phyloP scores from a whole-genome alignment of 2,329 filamentous ascomycete species.

The Pseudopyricularia cyperi region DNA sequence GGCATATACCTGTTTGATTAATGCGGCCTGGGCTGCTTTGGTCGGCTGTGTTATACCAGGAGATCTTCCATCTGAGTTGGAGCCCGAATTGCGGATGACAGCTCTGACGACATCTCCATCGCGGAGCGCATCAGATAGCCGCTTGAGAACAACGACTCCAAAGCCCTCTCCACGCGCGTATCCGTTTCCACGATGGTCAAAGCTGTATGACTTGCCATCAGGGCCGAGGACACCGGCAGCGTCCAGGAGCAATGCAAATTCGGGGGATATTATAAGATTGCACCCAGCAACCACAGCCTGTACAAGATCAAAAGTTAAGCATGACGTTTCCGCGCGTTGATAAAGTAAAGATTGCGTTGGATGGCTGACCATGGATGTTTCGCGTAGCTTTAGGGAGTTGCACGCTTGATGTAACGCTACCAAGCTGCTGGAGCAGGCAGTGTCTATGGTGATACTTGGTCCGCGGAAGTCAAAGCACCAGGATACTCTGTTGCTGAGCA shows the following conservation, averaged over 20 bases:
- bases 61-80: slow-evolving; percentile 17
- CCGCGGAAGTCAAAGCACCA: slow-evolving; percentile 22
- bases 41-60: slow-evolving; percentile 17
- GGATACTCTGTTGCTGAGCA: slow-evolving; percentile 21
- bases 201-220: slow-evolving; percentile 14
- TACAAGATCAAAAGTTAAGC: not conserved
- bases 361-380: slow-evolving; percentile 8
- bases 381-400: slow-evolving; percentile 8
- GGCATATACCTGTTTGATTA: slow-evolving; percentile 18
- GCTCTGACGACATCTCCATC: slow-evolving; percentile 24
- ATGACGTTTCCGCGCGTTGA: not conserved
- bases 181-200: slow-evolving; percentile 28
- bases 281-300: slow-evolving; percentile 13
- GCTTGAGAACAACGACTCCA: slow-evolving; percentile 36
- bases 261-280: slow-evolving; percentile 10
- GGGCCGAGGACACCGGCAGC: slow-evolving; percentile 8
- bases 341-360: not conserved
- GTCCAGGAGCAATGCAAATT: slow-evolving; percentile 7
- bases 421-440: slow-evolving; percentile 22
- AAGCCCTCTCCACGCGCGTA: slow-evolving; percentile 41
- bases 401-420: slow-evolving; percentile 18
- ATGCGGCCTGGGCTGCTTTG: slow-evolving; percentile 16
- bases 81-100: slow-evolving; percentile 20
- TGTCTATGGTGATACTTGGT: slow-evolving; percentile 22
- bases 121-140: slow-evolving; percentile 29